Evolutionary conservation across 805 yeast genomes (phyloP).

Genomic region (Monosporozyma yasuniensis): DNA sequence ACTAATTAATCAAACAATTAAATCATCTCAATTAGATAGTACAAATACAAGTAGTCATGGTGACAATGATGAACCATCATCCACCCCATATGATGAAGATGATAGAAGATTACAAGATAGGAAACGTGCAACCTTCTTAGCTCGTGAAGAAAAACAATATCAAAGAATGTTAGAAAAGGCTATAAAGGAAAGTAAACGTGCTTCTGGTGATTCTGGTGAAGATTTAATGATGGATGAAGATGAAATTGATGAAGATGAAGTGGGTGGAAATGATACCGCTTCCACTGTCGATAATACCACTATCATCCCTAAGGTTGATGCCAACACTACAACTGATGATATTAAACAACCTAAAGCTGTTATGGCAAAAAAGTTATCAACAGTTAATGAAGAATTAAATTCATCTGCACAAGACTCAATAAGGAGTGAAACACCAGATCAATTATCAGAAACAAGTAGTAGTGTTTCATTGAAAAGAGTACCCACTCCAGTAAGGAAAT

Average conservation of each 20-base stretch:
- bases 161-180: constrained; percentile 36
- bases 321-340: not conserved
- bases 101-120: constrained; percentile 25
- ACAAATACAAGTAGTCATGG: not conserved
- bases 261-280: constrained; percentile 1
- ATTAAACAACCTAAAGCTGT: not conserved
- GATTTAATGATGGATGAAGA: not conserved
- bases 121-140: constrained; percentile 32
- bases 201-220: constrained; percentile 21
- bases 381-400: not conserved
- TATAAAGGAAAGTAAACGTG: constrained; percentile 33
- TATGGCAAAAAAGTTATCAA: not conserved
- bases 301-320: not conserved
- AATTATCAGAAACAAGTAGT: not conserved
- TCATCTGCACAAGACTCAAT: not conserved
- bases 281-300: not conserved
- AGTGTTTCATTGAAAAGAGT: not conserved
- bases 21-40: not conserved
- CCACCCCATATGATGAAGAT: constrained; percentile 16
- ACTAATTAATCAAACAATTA: not conserved
- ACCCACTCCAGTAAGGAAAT: constrained; percentile 2
- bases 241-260: constrained; percentile 3
- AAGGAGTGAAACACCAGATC: constrained; percentile 1
- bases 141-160: constrained; percentile 38
- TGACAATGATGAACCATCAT: not conserved